Evolutionary conservation across 352 stramenopile species (phyloP).

Genomic region (Aphanomyces stellatus): DNA sequence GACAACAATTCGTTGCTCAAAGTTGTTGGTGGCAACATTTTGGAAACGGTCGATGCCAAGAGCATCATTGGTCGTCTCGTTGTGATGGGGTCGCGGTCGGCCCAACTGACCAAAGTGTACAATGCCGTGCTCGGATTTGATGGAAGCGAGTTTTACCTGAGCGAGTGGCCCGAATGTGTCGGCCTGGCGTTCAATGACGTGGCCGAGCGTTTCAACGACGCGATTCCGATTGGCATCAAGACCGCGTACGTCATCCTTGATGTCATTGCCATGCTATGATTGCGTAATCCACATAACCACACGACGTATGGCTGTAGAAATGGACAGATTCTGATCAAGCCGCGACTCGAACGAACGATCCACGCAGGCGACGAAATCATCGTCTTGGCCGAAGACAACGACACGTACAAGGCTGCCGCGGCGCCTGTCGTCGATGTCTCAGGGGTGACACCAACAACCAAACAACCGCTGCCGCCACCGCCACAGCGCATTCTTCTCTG

Average conservation of each 20-base stretch:
- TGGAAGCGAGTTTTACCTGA: not conserved
- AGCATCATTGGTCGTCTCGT: conserved; percentile 2
- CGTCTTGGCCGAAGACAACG: not conserved
- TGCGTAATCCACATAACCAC: too few relatives aligned
- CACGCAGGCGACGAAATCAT: conserved; percentile 17
- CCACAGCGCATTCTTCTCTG: conserved; percentile 30
- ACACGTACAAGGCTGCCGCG: not conserved
- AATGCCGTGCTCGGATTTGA: not conserved
- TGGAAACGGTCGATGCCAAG: not conserved
- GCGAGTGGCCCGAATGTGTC: not conserved
- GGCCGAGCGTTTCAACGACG: not conserved
- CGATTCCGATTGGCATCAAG: not conserved
- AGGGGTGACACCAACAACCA: not conserved
- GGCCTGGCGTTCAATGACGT: not conserved
- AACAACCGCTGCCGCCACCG: not conserved
- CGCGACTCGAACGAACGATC: conserved; percentile 27
- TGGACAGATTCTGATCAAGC: conserved; percentile 50
- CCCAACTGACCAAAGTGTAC: conserved; percentile 8
- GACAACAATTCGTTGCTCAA: conserved; percentile 9
- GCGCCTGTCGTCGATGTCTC: not conserved
- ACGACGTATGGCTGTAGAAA: too few relatives aligned
- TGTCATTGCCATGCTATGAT: too few relatives aligned
- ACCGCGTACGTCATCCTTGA: not conserved
- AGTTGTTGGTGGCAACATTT: not conserved
- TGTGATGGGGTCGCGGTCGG: not conserved